Evolutionary conservation across 1,139 yeast species (phyloP).

Genomic region (Sugiyamaella japonica): DNA sequence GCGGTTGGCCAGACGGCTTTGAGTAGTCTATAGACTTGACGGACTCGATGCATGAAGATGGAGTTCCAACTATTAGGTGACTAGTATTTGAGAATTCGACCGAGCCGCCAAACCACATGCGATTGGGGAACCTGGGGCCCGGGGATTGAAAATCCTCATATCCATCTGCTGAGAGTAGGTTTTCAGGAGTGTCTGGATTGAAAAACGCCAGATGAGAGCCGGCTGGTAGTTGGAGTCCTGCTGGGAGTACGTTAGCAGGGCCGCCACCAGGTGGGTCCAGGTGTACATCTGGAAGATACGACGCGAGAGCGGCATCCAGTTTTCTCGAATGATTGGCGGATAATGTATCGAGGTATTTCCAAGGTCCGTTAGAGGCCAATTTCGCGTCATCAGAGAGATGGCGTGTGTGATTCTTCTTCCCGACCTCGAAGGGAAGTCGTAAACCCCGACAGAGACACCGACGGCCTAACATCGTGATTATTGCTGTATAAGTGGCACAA

Average conservation of each 20-base stretch:
- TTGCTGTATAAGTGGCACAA: no score
- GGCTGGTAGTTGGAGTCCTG: constrained; percentile 37
- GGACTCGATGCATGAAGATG: constrained; percentile 34
- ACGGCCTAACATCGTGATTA: background rate
- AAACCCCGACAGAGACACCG: background rate
- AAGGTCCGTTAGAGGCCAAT: constrained; percentile 29
- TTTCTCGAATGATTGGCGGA: constrained; percentile 28
- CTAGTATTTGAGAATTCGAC: constrained; percentile 44
- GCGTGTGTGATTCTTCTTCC: background rate
- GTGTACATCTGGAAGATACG: constrained; percentile 25
- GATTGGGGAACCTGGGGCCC: constrained; percentile 47
- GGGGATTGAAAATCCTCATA: constrained; percentile 85
- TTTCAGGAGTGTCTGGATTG: constrained; percentile 55
- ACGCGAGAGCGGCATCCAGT: constrained; percentile 32
- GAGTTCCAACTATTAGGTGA: constrained; percentile 43
- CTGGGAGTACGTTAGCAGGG: constrained; percentile 23
- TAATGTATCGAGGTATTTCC: constrained; percentile 30
- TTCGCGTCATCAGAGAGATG: background rate
- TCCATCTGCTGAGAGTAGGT: constrained; percentile 64
- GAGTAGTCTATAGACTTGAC: constrained; percentile 26
- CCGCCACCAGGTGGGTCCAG: constrained; percentile 13
- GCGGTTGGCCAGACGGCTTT: constrained; percentile 14
- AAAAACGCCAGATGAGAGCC: constrained; percentile 72
- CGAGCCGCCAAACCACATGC: constrained; percentile 84
- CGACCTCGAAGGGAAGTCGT: background rate